These are phyloP conservation scores for Acanthamoeba castellanii DNA, from an alignment of 208 protist genomes.

Conservation along the genomic window DNA sequence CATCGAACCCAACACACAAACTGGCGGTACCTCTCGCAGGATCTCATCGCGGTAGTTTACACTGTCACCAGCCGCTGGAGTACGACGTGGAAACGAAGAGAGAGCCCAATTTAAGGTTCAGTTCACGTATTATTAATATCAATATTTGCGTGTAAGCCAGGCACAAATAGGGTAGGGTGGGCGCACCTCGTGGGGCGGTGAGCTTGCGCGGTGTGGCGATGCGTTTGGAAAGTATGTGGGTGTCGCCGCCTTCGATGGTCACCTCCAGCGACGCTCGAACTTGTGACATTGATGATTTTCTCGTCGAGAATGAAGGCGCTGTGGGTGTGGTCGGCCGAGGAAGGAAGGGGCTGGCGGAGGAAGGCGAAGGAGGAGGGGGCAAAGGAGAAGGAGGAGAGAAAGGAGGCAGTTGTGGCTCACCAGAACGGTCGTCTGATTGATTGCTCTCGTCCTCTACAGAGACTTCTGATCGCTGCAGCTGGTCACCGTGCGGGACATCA, in stretches of 20 bases:
- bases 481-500: too few relatives aligned
- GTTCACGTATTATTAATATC: too few relatives aligned
- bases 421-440: too few relatives aligned
- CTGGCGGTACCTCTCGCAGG: slow-evolving; percentile 6
- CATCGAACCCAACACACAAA: neutral
- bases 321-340: neutral
- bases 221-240: neutral
- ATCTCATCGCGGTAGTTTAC: slow-evolving; percentile 27
- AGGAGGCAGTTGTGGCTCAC: neutral
- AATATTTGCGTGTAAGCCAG: neutral
- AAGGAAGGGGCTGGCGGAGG: neutral
- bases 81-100: too few relatives aligned
- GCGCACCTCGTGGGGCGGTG: neutral
- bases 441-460: too few relatives aligned
- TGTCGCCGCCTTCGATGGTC: neutral
- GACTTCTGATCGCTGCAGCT: too few relatives aligned
- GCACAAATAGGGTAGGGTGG: too few relatives aligned
- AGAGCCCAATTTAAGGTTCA: too few relatives aligned
- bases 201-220: slow-evolving; percentile 26
- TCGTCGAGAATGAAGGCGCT: neutral
- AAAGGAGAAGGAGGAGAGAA: neutral
- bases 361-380: neutral
- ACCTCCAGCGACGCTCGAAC: neutral
- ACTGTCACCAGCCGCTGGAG: neutral
- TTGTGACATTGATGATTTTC: neutral